Evolutionary conservation across 495 filamentous ascomycete genomes (phyloP).

Genomic region (Tuber aestivum): DNA sequence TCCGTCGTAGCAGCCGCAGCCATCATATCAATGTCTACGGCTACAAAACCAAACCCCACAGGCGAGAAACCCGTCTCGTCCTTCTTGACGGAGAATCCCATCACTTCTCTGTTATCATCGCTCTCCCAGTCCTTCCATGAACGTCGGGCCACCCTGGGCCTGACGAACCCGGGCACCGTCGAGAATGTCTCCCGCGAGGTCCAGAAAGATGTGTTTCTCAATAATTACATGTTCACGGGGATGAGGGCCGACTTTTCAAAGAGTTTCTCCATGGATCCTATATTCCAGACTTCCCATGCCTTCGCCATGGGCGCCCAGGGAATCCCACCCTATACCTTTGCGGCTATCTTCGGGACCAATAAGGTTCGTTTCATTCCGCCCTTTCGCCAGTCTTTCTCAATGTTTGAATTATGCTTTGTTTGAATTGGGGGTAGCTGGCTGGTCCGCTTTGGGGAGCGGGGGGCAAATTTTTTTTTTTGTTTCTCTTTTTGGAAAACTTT

Average conservation of each 20-base stretch:
- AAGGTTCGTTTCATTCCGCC: slow-evolving; percentile 58
- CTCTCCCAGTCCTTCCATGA: slow-evolving; percentile 77
- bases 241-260: slow-evolving; percentile 93
- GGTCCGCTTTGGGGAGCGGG: neutral
- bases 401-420: neutral
- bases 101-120: slow-evolving; percentile 63
- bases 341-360: slow-evolving; percentile 82
- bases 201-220: slow-evolving; percentile 87
- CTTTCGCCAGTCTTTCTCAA: neutral
- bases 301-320: slow-evolving; percentile 85
- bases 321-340: slow-evolving; percentile 88
- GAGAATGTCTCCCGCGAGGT: slow-evolving; percentile 90
- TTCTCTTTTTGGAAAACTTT: neutral
- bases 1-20: neutral
- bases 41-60: slow-evolving; percentile 27
- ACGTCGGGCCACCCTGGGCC: slow-evolving; percentile 74
- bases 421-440: neutral
- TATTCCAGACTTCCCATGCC: slow-evolving; percentile 96
- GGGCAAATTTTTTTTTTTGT: too few species aligned
- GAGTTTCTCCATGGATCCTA: slow-evolving; percentile 79
- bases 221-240: slow-evolving; percentile 90
- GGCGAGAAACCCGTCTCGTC: slow-evolving; percentile 32
- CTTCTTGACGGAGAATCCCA: slow-evolving; percentile 66
- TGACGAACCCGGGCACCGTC: slow-evolving; percentile 85
- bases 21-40: slow-evolving; percentile 3